A percentile compares a stretch with the other conserved stretches of the same genome.
Conservation (phyloP, 805 yeast species). For the Starmerella riodocensis region DNA sequence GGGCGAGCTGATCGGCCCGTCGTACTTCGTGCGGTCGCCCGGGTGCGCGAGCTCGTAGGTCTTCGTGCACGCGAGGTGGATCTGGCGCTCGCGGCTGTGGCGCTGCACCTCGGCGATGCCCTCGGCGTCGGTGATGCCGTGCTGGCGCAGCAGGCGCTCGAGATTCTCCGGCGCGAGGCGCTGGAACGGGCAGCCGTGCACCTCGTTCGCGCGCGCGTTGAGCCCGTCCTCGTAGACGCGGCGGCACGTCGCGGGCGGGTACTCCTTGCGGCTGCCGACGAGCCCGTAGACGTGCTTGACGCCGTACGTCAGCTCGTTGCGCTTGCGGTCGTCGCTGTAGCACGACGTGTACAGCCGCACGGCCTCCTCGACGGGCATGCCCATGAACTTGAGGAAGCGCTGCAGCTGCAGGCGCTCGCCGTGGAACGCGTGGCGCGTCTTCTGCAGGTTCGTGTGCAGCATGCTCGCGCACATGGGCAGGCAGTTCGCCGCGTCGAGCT, state of each 20-base stretch:
- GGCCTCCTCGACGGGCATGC: slow-evolving; percentile 77
- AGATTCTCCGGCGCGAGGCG: slow-evolving; percentile 58
- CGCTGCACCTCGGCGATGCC: slow-evolving; percentile 51
- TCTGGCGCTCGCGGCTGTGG: slow-evolving; percentile 54
- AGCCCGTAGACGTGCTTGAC: slow-evolving; percentile 82
- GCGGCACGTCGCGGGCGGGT: slow-evolving; percentile 75
- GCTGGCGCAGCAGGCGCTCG: slow-evolving; percentile 38
- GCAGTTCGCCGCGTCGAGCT: slow-evolving; percentile 42
- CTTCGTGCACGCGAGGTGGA: slow-evolving; percentile 76
- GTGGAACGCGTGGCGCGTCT: slow-evolving; percentile 63
- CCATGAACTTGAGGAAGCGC: slow-evolving; percentile 77
- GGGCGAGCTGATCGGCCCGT: slow-evolving; percentile 67
- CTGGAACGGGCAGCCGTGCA: slow-evolving; percentile 85
- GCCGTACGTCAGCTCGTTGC: slow-evolving; percentile 63
- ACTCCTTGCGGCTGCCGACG: slow-evolving; percentile 79
- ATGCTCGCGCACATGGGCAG: slow-evolving; percentile 73
- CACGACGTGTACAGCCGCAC: slow-evolving; percentile 64
- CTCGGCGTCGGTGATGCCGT: slow-evolving; percentile 50
- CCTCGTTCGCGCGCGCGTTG: slow-evolving; percentile 33
- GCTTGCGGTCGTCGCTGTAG: slow-evolving; percentile 11
- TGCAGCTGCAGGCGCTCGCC: slow-evolving; percentile 76
- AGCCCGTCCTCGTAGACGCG: slow-evolving; percentile 60
- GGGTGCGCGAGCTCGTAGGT: slow-evolving; percentile 62
- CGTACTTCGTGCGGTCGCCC: slow-evolving; percentile 29
- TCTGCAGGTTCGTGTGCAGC: slow-evolving; percentile 47